Base-by-base conservation (phyloP, 805 yeast species). In the Saccharomycopsis capsularis region DNA sequence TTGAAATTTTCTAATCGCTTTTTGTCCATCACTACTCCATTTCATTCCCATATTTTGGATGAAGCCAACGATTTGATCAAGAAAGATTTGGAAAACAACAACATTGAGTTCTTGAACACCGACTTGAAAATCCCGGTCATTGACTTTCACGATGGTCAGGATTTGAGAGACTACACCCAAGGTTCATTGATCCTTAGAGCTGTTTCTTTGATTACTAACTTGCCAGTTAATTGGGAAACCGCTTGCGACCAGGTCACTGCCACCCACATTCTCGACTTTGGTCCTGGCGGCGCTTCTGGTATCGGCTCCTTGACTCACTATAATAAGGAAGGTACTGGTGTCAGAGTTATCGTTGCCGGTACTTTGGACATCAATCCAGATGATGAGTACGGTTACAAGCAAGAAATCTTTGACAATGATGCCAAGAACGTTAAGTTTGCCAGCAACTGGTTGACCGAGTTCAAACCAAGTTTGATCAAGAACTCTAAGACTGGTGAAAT, bases 261-360 rank as follows among this genome's bases (percentile, higher is more conserved):
- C 24, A 85, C 97, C 42, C 99, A 93, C 65, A 78, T 93, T 60
- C 67, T 93, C 55, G 99, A 93, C 70, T 93, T 93, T 60, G 99
- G 99, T 65, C 99, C 99, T 54, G 99, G 99, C 69, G 98, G 98
- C 59, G 81, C 87, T 35, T 86, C 97, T 40, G 99, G 99, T 60
- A 75, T 93, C 57, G 99, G 99, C 70, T 85, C 85, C 54, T 76
- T 93, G 59, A 93, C 99, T 50, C 96, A 89, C 70, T 84, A 95
- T 70, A 93, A 91, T 75, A 93, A 91, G 69, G 99, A 93, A 61
- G 99, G 99, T 68, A 88, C 97, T 46, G 99, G 99, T 68, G 85
- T 85, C 44, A 85, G 99, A 68, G 74, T 91, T 56, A 87, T 93
- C 59, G 78, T 95, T 58, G 98, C 95, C 46, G 98, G 98, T 66